Conservation (phyloP, 2,329 filamentous ascomycete species). For the Claviceps sp. region DNA sequence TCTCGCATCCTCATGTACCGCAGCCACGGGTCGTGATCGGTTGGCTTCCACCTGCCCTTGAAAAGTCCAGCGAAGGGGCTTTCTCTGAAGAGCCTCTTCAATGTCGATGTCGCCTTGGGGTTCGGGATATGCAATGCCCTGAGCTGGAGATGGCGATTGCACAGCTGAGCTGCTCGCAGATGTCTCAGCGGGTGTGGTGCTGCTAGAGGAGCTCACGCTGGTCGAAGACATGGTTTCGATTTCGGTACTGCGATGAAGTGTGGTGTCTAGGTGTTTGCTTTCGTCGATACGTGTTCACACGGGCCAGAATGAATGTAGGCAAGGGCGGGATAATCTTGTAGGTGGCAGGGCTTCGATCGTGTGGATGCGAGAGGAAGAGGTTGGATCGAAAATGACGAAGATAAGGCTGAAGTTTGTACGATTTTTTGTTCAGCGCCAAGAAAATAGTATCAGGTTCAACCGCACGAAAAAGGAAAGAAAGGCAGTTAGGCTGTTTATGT, state of each 20-base stretch:
- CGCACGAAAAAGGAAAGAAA: neutral
- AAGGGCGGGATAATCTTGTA: no score
- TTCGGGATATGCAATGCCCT: conserved; percentile 23
- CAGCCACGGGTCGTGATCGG: conserved; percentile 12
- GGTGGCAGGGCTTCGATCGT: neutral
- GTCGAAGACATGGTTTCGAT: neutral
- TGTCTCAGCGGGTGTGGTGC: neutral
- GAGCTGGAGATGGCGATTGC: conserved; percentile 20
- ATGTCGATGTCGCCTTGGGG: conserved; percentile 27
- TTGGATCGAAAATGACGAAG: no score
- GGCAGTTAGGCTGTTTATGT: neutral
- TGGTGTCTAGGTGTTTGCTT: neutral
- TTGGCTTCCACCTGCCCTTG: conserved; percentile 22
- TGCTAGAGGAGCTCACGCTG: neutral
- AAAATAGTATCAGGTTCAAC: no score
- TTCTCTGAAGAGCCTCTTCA: conserved; percentile 28
- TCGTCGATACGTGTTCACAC: no score
- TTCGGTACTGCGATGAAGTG: neutral
- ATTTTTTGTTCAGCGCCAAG: no score
- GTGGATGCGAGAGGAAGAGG: neutral
- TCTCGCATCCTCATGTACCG: conserved; percentile 19
- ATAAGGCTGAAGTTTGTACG: no score
- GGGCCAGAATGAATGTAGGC: no score
- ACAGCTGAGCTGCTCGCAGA: neutral
- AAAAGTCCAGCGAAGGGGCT: conserved; percentile 29